Base-by-base conservation (phyloP, 176 grass and related monocot species). In the Cenchrus fungigraminus region DNA sequence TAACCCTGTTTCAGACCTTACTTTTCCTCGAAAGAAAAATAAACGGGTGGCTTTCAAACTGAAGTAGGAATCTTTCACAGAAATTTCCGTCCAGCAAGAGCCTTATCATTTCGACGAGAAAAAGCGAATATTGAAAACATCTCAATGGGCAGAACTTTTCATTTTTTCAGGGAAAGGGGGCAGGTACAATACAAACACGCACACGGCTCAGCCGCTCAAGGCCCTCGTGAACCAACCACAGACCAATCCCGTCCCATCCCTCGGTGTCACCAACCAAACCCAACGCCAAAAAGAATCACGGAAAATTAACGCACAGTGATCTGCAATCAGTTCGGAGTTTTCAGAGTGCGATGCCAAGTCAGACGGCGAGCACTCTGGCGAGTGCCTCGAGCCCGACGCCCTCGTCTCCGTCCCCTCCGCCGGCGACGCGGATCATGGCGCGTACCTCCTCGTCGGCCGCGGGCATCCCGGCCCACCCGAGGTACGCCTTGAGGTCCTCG, bases 401-500 rank as follows among this genome's bases (percentile, higher is more conserved):
- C 17, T 70, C 79, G 57, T 69, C 50, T 32, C 73, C 65, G 60
- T 77, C 76, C 4, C 76, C 72, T 37, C 84, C 87, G 64, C 80
- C 92, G 3, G 91, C 94, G 61, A 95, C 42, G 32, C 77, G 66
- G 28, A 99, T 86, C 97, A 99, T 99, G 74, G 83, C 67, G 14
- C 60, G 71, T 42, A 99, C 86, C 77, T 96, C 97, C 13, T 92
- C 91, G 82, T 99, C 97, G 9, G n/a, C 55, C 1, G 85, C 90
- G 25, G 88, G 88, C 84, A 99, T 90, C 53, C 97, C 93, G 47
- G 90, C 91, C 93, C 86, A 92, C 7, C 83, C 83, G 78, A 99
- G 83, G 89, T 96, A 92, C 75, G 84, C 88, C 85, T 89, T 99
- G 81, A 99, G 83, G 80, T 99, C 97, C 25, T 80, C 97, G 85